Evolutionary conservation across 2,329 filamentous ascomycete genomes (phyloP), one percentile per base, ranked within the genome.

Genomic region (Nothophoma quercina): DNA sequence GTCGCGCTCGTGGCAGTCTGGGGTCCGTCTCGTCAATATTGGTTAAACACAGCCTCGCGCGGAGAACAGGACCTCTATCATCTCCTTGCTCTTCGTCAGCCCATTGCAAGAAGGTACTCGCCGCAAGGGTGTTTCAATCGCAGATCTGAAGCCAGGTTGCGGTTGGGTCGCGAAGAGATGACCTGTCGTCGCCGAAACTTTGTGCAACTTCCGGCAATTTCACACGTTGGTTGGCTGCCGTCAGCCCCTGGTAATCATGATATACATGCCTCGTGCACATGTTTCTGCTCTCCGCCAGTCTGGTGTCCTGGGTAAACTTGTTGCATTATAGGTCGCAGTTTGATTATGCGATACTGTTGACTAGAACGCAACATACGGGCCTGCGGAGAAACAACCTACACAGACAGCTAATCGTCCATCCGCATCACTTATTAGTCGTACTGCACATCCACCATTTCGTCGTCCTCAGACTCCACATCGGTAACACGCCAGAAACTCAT

Each of bases 181-280:
- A 53, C 29, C 22, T 53, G 43, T 53, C 50, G 44, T 35, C 39
- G 50, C 38, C 35, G 35, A 29, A 47, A 43, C 36, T 25, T 42
- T 48, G 50, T 53, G 28, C 38, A 34, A 43, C 50, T 25, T 53
- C n/a, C 43, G 33, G 50, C 26, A 42, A 23, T 22, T 21, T 43
- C 22, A 23, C 47, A 35, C 22, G 12, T 32, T 7, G 26, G 19
- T 36, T 29, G 36, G 36, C 40, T 47, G 43, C n/a, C 32, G 43
- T 2, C 26, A 38, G 12, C 32, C 21, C 32, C 43, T 18, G 38
- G 38, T 33, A 43, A 19, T 12, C 7, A 53, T 29, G 32, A 39
- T 33, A 34, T 19, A 13, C 5, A 13, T 38, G 36, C 49, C 49
- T 52, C 49, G 49, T 52, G 49, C 49, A 38, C 42, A n/a, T 26